Evolutionary conservation across 345 rosid genomes (phyloP).

Genomic region (Camelina laxa): DNA sequence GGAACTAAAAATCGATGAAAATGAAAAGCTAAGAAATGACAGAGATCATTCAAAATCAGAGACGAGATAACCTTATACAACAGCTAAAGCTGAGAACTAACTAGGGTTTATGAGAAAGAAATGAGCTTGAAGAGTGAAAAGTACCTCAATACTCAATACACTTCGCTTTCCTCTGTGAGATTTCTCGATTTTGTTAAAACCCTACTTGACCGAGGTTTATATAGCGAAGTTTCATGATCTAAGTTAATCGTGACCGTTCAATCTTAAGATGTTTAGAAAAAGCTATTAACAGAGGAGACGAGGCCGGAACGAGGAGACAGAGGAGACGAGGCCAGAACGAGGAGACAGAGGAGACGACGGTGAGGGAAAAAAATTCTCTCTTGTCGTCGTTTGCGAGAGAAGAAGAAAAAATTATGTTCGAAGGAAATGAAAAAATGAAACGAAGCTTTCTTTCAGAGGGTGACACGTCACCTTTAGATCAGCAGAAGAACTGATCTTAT

Average conservation of each 20-base stretch:
- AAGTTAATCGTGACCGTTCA: constrained; percentile 32
- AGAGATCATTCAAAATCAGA: constrained; percentile 8
- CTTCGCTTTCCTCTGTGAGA: constrained; percentile 28
- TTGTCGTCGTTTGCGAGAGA: too few species aligned
- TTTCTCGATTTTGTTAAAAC: constrained; percentile 23
- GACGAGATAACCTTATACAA: not conserved
- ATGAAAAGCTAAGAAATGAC: constrained; percentile 22
- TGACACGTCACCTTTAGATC: too few species aligned
- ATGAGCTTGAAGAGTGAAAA: not conserved
- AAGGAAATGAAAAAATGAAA: too few species aligned
- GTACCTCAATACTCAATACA: constrained; percentile 31
- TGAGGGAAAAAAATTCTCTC: too few species aligned
- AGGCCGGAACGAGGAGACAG: too few species aligned
- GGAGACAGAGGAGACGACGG: too few species aligned
- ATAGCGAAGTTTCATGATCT: constrained; percentile 20
- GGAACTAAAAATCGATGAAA: constrained; percentile 21
- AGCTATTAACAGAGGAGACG: too few species aligned
- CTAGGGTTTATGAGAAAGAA: constrained; percentile 30
- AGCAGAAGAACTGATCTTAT: too few species aligned
- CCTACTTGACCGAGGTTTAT: constrained; percentile 43
- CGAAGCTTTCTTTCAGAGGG: too few species aligned
- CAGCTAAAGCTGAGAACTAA: constrained; percentile 6
- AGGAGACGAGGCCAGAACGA: too few species aligned
- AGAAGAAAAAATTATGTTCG: too few species aligned
- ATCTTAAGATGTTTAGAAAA: not conserved